A percentile compares a stretch with the other conserved stretches of the same genome.
These are phyloP conservation scores for Podaxis sp. DNA, from an alignment of 768 basidiomycete genomes.

Conservation along the genomic window DNA sequence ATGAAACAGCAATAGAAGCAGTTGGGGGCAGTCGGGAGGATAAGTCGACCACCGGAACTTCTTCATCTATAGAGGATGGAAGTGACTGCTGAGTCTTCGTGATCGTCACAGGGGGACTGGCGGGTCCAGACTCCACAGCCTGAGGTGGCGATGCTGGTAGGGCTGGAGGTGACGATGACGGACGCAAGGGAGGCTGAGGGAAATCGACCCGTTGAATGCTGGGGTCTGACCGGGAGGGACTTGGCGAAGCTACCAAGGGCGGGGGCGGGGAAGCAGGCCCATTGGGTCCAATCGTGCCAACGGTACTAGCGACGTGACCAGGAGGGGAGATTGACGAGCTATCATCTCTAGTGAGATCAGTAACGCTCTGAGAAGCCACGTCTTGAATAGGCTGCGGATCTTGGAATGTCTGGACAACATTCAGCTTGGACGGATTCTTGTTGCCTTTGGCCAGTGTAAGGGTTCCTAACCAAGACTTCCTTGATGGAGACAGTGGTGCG, in stretches of 20 bases:
- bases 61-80: slow-evolving; percentile 15
- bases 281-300: background rate
- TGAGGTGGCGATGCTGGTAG: background rate
- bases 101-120: background rate
- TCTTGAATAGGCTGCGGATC: background rate
- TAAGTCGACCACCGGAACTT: slow-evolving; percentile 14
- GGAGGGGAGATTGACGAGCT: background rate
- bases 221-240: background rate
- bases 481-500: background rate
- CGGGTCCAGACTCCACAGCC: background rate
- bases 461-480: slow-evolving; percentile 1
- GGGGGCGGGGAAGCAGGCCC: background rate
- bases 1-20: background rate
- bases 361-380: background rate
- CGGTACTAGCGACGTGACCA: background rate
- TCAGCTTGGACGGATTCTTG: background rate
- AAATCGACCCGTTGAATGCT: background rate
- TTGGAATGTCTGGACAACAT: background rate
- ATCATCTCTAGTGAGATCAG: background rate
- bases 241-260: background rate
- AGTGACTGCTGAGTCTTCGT: slow-evolving; percentile 1
- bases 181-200: background rate
- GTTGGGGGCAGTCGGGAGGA: slow-evolving; percentile 4
- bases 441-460: background rate
- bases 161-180: background rate